Evolutionary conservation across 306 rosid genomes (phyloP), one percentile per base, ranked within the genome.

Genomic region (Fagus sylvatica): DNA sequence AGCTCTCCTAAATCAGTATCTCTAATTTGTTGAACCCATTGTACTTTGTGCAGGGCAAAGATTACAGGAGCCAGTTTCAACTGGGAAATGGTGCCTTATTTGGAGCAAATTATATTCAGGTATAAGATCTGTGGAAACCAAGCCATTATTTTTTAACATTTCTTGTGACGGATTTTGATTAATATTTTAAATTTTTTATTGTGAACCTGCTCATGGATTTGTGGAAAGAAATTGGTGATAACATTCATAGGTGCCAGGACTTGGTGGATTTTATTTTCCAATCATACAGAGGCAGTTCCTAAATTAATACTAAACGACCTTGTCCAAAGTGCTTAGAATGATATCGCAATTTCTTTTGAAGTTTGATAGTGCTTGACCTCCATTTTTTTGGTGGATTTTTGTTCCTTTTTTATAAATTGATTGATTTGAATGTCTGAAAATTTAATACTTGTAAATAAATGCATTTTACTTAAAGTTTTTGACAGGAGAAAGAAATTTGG

Each of bases 41-140:
- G 42, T 39, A 33, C 30, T 39, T 28, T 37, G 69, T 77, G 53
- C 93, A 96, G 99, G 99, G 99, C 3, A 88, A 53, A 78, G 99
- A 96, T 86, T 96, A 74, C 78, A 89, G 98, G 87, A 36, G 96
- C 42, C 98, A 93, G 79, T 89, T 96, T 86, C 99, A 96, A 78
- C 70, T 96, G 30, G 99, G 99, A 30, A 96, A 90, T 82, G 98
- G 99, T 74, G 93, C 99, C 78, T 86, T 93, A 72, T 88, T 96
- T 54, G 99, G 99, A 68, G 99, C 96, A 75, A 96, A 87, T 90
- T 96, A 96, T 80, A 90, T 96, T 84, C 99, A 96, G 99, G 99
- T 96, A 74, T 65, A 62, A 53, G 71, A 70, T 22, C 28, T 74
- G 39, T 71, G 22, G 68, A 7, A 61, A 66, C 41, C 48, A 39